Percentiles rank a stretch among this genome's conserved stretches.
These are phyloP conservation scores for Talaromyces sp. DNA, from an alignment of 2,329 filamentous ascomycete species.

Conservation along the genomic window DNA sequence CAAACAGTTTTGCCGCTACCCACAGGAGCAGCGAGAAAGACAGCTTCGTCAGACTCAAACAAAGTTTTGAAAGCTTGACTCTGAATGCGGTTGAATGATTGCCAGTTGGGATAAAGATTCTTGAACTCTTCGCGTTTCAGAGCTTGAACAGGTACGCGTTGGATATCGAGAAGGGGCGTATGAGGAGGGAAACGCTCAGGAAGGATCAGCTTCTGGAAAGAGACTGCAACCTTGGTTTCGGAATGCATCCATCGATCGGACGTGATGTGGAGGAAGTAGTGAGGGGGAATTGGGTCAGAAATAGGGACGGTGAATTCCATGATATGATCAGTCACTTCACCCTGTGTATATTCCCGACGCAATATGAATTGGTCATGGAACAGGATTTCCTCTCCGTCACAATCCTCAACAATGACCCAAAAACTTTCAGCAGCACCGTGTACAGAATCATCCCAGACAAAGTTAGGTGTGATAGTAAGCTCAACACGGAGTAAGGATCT, in stretches of 20 bases:
- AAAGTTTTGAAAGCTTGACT: constrained; percentile 95
- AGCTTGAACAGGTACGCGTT: constrained; percentile 81
- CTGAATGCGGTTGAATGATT: constrained; percentile 93
- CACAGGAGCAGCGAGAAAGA: constrained; percentile 86
- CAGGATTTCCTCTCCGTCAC: constrained; percentile 90
- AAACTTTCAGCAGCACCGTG: constrained; percentile 88
- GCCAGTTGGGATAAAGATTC: constrained; percentile 74
- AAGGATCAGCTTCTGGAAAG: constrained; percentile 89
- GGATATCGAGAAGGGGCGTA: constrained; percentile 84
- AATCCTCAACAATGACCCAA: constrained; percentile 97
- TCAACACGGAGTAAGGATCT: constrained; percentile 87
- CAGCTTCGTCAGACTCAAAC: constrained; percentile 85
- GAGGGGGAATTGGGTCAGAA: constrained; percentile 94
- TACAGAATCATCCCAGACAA: constrained; percentile 86
- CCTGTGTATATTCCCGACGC: constrained; percentile 77
- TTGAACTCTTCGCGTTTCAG: constrained; percentile 81
- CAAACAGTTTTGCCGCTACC: constrained; percentile 96
- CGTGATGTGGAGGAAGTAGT: constrained; percentile 93
- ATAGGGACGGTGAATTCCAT: constrained; percentile 96
- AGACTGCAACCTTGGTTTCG: constrained; percentile 85
- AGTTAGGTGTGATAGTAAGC: constrained; percentile 85
- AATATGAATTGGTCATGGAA: constrained; percentile 93
- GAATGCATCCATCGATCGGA: constrained; percentile 99
- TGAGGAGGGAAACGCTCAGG: constrained; percentile 94
- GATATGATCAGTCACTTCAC: constrained; percentile 85